Base-by-base conservation (phyloP, 1,284 basidiomycete genomes). In the Cryptococcus wingfieldii region DNA sequence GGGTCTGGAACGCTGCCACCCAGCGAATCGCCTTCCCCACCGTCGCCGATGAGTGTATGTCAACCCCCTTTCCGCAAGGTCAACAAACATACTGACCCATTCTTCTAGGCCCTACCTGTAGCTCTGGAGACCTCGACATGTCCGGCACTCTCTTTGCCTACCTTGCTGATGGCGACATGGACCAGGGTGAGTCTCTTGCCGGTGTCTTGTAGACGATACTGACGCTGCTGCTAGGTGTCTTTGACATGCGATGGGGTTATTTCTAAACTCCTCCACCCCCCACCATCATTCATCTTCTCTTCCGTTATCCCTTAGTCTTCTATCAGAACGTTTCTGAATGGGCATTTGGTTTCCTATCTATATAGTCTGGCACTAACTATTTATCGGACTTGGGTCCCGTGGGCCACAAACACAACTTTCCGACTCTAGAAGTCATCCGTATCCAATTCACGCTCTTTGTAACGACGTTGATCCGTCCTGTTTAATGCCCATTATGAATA, bases 1-100 rank as follows among this genome's bases (percentile, higher is more conserved):
- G 74, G 63, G 84, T 94, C 71, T 86, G 79, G 62, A 86, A 88
- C 78, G 58, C 63, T 25, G 62, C 71, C 53, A 86, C 83, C 72
- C 78, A 80, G 64, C 81, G 83, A 71, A 77, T 71, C 14, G 82
- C 86, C 53, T 78, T 71, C 4, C 89, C 86, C 55, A 81, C 79
- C 18, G 80, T 92, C 64, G 86, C 82, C 55, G 74, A 76, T 55
- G 56, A 59, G 37, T 79, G 79, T 56, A 28, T 51, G 56, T 58
- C 12, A n/a, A 16, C 13, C 10, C 27, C 10, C 39, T 25, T 38
- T 14, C 19, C 37, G 10, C 18, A 27, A 9, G 38, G 6, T 34
- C 9, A 7, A 23, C 16, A 46, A 34, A 14, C 28, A 2, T 10
- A 18, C 18, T 25, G 55, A 52, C 42, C 18, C 14, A 14, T 19